Conservation (phyloP, 805 yeast genomes). For the Ogataea minuta region DNA sequence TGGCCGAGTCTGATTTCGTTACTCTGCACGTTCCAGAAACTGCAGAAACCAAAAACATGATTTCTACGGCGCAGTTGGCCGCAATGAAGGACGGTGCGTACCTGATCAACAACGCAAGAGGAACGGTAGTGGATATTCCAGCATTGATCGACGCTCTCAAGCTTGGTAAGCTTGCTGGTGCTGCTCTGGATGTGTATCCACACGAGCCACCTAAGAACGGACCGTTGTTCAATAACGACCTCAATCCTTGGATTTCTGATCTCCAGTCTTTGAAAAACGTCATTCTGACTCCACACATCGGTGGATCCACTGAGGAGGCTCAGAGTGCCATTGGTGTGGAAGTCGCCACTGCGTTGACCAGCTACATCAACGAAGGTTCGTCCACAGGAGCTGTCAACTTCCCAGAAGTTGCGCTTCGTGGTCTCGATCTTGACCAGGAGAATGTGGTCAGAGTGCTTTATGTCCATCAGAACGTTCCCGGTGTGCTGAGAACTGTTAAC, state of each 20-base stretch:
- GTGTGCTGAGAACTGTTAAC: slow-evolving; percentile 96
- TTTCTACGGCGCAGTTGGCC: slow-evolving; percentile 86
- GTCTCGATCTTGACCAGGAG: slow-evolving; percentile 81
- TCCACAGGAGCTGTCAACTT: slow-evolving; percentile 95
- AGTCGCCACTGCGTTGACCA: slow-evolving; percentile 81
- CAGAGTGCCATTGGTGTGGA: slow-evolving; percentile 97
- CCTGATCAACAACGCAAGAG: slow-evolving; percentile 94
- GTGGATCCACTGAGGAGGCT: slow-evolving; percentile 99
- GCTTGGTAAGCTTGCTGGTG: slow-evolving; percentile 93
- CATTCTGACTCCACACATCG: slow-evolving; percentile 94
- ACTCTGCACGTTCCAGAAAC: slow-evolving; percentile 94
- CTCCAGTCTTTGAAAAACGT: slow-evolving; percentile 80
- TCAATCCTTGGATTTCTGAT: slow-evolving; percentile 84
- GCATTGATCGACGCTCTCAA: slow-evolving; percentile 90
- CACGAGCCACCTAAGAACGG: slow-evolving; percentile 98
- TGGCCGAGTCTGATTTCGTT: slow-evolving; percentile 80
- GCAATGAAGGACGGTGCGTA: slow-evolving; percentile 97
- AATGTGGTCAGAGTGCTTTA: slow-evolving; percentile 90
- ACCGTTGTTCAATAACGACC: slow-evolving; percentile 65
- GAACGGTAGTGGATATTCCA: slow-evolving; percentile 95
- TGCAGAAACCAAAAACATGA: slow-evolving; percentile 85
- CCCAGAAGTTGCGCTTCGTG: slow-evolving; percentile 95
- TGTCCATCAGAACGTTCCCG: slow-evolving; percentile 97
- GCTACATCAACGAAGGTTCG: slow-evolving; percentile 93
- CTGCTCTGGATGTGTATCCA: slow-evolving; percentile 95